These are phyloP conservation scores for Trichoderma aggressivum DNA, from an alignment of 2,329 filamentous ascomycete species.

Conservation along the genomic window DNA sequence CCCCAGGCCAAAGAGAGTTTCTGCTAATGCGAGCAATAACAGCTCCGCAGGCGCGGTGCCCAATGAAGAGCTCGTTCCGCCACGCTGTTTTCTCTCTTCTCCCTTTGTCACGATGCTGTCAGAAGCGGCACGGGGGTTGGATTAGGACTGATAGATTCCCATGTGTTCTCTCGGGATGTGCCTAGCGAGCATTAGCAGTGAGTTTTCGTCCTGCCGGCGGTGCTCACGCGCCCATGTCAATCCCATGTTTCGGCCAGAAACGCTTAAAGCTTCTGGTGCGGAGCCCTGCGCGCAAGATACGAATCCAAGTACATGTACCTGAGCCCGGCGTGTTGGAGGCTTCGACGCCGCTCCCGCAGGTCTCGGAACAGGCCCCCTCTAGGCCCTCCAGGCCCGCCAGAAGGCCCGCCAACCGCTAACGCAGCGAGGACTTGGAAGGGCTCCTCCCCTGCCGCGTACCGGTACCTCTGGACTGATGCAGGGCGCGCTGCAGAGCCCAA, in stretches of 20 bases:
- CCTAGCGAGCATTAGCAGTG: background rate
- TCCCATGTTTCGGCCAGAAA: background rate
- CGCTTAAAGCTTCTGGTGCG: background rate
- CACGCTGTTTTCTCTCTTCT: background rate
- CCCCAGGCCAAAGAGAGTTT: background rate
- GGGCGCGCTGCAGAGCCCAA: constrained; percentile 12
- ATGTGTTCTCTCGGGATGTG: background rate
- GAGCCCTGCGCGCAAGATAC: background rate
- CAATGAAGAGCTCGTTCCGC: background rate
- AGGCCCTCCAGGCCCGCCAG: background rate
- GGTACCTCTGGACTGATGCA: background rate
- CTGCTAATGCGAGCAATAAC: background rate
- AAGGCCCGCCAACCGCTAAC: background rate
- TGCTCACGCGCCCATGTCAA: background rate
- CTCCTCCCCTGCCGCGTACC: background rate
- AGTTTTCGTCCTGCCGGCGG: background rate
- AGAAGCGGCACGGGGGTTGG: background rate
- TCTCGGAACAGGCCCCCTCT: background rate
- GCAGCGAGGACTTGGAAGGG: background rate
- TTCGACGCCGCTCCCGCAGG: background rate
- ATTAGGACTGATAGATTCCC: background rate
- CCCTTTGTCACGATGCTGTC: background rate
- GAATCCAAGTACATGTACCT: background rate
- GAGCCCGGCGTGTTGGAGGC: background rate
- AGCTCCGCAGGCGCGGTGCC: background rate